Conservation (phyloP, 768 basidiomycete genomes). For the Lactarius quietus region DNA sequence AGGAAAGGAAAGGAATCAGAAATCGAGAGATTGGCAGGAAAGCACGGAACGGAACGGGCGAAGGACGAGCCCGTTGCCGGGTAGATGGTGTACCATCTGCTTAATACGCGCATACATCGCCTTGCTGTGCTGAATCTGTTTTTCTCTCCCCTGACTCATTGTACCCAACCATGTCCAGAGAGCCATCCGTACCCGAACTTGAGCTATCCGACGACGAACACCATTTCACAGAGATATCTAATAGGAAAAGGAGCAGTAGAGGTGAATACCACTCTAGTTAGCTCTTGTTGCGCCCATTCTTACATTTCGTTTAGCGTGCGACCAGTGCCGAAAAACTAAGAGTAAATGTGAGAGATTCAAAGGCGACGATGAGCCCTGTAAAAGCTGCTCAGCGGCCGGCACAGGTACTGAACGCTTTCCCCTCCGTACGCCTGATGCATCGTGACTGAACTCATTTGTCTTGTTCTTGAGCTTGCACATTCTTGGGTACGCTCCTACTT, state of each 20-base stretch:
- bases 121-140: too few species aligned
- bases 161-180: slow-evolving; percentile 10
- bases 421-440: slow-evolving; percentile 8
- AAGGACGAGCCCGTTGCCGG: not conserved
- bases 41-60: not conserved
- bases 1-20: not conserved
- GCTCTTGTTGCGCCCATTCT: not conserved
- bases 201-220: slow-evolving; percentile 26
- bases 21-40: not conserved
- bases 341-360: slow-evolving; percentile 71
- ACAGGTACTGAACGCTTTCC: slow-evolving; percentile 41
- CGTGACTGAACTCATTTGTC: slow-evolving; percentile 24
- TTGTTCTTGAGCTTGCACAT: slow-evolving; percentile 54
- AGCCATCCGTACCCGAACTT: slow-evolving; percentile 17
- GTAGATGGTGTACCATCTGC: not conserved
- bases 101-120: not conserved
- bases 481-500: slow-evolving; percentile 43
- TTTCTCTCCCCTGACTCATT: not conserved
- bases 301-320: slow-evolving; percentile 55
- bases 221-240: slow-evolving; percentile 11
- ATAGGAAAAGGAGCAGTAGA: slow-evolving; percentile 27
- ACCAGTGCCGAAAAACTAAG: slow-evolving; percentile 85
- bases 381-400: slow-evolving; percentile 57
- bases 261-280: slow-evolving; percentile 11
- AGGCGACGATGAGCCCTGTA: slow-evolving; percentile 51